phyloP scores from a whole-genome alignment of 2,329 filamentous ascomycete genomes.

The Botrytis pseudocinerea region DNA sequence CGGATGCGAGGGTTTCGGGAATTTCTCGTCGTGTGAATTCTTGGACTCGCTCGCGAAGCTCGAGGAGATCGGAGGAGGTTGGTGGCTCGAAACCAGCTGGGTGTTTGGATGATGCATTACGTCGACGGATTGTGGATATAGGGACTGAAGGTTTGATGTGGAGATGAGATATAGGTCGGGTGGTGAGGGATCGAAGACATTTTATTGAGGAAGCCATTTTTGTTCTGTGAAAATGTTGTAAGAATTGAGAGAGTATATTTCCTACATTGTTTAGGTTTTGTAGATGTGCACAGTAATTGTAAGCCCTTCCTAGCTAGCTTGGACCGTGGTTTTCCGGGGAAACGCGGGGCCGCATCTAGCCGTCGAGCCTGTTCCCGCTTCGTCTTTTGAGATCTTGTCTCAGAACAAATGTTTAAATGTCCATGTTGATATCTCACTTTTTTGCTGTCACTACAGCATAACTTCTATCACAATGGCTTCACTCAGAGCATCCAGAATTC shows the following conservation, averaged over 20 bases:
- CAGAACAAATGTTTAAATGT: not conserved
- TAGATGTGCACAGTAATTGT: not conserved
- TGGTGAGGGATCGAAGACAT: constrained; percentile 32
- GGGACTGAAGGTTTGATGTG: constrained; percentile 25
- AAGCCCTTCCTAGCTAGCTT: not conserved
- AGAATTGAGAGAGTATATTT: not conserved
- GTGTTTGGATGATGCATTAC: constrained; percentile 67
- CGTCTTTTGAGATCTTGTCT: not conserved
- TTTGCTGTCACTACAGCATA: constrained; percentile 29
- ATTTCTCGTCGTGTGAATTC: constrained; percentile 91
- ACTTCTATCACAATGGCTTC: constrained; percentile 48
- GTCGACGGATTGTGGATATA: constrained; percentile 42
- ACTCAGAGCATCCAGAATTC: constrained; percentile 49
- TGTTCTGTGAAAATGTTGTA: constrained; percentile 4
- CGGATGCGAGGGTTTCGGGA: constrained; percentile 74
- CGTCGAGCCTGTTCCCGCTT: constrained; percentile 2
- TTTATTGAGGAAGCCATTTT: constrained; percentile 35
- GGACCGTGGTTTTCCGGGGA: constrained; percentile 1
- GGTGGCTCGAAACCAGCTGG: constrained; percentile 62
- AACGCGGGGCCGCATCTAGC: constrained; percentile 2
- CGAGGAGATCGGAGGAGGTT: constrained; percentile 50
- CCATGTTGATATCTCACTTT: constrained; percentile 30
- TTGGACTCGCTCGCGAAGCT: constrained; percentile 54
- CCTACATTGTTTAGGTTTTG: constrained; percentile 3
- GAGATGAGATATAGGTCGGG: constrained; percentile 35